Base-by-base conservation (phyloP, 768 basidiomycete species). In the Erythrobasidium yunnanense region DNA sequence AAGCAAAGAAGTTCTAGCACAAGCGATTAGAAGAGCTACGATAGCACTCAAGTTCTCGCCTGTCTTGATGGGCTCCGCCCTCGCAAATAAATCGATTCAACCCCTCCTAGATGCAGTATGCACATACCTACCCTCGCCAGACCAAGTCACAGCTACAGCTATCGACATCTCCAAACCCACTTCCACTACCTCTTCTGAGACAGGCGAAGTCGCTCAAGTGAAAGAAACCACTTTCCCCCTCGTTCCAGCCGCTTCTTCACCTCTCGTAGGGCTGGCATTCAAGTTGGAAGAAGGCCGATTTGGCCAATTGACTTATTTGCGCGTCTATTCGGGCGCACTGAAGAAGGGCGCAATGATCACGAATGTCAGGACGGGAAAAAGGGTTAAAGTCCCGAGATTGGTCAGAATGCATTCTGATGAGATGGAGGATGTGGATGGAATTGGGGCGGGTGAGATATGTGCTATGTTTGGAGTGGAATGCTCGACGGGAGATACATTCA, bases 381-480 rank as follows among this genome's bases (percentile, higher is more conserved):
- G 85, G 78, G 87, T 95, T 77, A 96, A 97, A 78, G 88, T 99
- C 11, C 92, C 95, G 1, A 82, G 92, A 38, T 78, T 99, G 70
- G 95, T 97, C 65, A 83, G 90, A 66, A 93, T 99, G 95, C 95
- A 99, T 77, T 88, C 87, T 76, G 88, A 97, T 70, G 93, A 99
- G 77, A 96, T 97, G 95, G 95, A 99, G 88, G 93, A 99, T 72
- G 86, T 99, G 65, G 87, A 90, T 51, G 82, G 83, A 7, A 87
- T 99, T 71, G 90, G 90, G 0, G 91, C 93, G 29, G 95, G 95
- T 65, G 95, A 99, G 81, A 99, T 99, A 69, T 97, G 95, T 74
- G 95, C 95, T 53, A 95, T 95, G 77, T 99, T 99, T 72, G 95
- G 95, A 72, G 89, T 99, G 32, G 95, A 99, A 70, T 99, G 95